Conservation (phyloP, 1,139 yeast species). For the Suhomyces wounanorum region DNA sequence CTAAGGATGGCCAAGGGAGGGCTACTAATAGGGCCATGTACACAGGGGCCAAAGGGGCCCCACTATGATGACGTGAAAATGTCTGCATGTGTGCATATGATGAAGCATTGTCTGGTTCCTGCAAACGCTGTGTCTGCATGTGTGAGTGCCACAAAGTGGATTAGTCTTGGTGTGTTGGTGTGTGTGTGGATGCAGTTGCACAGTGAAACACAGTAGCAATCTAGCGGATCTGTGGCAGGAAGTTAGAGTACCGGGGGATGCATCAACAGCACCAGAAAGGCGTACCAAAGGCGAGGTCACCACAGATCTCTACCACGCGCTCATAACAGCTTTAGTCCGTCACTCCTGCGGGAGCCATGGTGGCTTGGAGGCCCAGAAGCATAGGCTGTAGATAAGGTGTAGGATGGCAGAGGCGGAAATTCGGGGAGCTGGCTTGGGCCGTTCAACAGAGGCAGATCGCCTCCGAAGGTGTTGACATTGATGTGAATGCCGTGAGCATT, state of each 20-base stretch:
- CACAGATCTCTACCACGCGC: neutral
- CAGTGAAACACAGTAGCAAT: neutral
- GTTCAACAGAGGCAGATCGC: no score
- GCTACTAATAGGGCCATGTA: no score
- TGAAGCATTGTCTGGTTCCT: no score
- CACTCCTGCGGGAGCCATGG: neutral
- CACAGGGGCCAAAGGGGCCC: no score
- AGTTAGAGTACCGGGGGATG: neutral
- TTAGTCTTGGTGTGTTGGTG: neutral
- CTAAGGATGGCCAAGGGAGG: no score
- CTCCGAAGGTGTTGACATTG: no score
- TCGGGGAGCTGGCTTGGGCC: no score
- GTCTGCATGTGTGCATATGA: neutral
- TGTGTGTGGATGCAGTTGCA: neutral
- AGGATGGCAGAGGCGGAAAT: no score
- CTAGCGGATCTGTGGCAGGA: neutral
- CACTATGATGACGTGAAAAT: neutral
- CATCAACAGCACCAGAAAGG: neutral
- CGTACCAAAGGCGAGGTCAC: neutral
- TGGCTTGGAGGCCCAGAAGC: neutral
- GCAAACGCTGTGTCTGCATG: neutral
- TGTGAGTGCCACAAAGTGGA: neutral
- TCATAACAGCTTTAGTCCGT: neutral
- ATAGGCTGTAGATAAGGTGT: no score
- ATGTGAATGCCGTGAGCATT: neutral